These are phyloP conservation scores for Sphaerostilbella broomeana DNA, from an alignment of 2,329 filamentous ascomycete species.

Conservation along the genomic window DNA sequence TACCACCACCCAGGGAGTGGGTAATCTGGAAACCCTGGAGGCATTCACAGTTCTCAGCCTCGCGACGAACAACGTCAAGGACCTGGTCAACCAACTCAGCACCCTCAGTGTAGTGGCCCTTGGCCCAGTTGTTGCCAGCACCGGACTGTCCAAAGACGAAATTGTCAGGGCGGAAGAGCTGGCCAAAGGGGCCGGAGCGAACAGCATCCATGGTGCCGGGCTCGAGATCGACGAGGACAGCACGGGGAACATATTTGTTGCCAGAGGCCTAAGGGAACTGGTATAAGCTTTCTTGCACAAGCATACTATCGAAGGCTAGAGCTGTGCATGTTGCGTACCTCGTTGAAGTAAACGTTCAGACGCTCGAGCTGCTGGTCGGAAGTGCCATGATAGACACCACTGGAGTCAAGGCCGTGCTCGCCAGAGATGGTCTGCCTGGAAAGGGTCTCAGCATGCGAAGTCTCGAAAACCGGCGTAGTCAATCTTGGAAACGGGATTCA, in stretches of 20 bases:
- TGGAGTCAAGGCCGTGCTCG: constrained; percentile 94
- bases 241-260: constrained; percentile 99
- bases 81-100: constrained; percentile 97
- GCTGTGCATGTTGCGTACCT: constrained; percentile 34
- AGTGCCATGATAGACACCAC: constrained; percentile 95
- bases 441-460: constrained; percentile 4
- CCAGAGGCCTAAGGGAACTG: constrained; percentile 61
- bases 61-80: constrained; percentile 93
- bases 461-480: constrained; percentile 5
- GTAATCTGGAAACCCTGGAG: constrained; percentile 99
- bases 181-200: constrained; percentile 92
- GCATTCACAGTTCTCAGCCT: constrained; percentile 97
- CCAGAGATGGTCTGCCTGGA: constrained; percentile 71
- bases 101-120: constrained; percentile 99
- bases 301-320: background rate
- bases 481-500: no score
- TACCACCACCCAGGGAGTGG: constrained; percentile 98
- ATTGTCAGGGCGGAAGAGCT: constrained; percentile 99
- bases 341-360: constrained; percentile 99
- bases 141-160: constrained; percentile 99
- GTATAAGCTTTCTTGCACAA: background rate
- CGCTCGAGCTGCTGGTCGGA: constrained; percentile 98
- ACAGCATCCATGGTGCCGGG: constrained; percentile 99
- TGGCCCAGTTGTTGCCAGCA: constrained; percentile 99
- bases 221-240: constrained; percentile 98